Base-by-base conservation (phyloP, 441 rosid species). In the Rhodomyrtus psidioides region DNA sequence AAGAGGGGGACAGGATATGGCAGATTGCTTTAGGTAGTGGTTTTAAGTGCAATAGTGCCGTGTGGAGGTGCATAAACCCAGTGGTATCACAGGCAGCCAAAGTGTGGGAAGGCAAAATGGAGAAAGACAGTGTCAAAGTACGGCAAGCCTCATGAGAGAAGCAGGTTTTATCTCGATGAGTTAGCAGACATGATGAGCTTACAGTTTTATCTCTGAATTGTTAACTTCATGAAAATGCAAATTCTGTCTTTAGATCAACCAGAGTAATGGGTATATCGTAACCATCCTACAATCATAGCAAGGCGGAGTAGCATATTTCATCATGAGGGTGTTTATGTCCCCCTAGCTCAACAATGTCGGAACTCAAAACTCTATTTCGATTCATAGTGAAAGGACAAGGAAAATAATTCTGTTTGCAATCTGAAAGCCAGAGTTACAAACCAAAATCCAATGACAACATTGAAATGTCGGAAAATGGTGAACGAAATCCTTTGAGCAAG, bases 11-110 rank as follows among this genome's bases (percentile, higher is more conserved):
- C 16, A 42, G 60, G 46, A 84, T 88, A 26, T 85, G 89, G 91
- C 90, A 88, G 85, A 87, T 85, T 55, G 90, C 87, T 12, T 60
- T 87, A 6, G 87, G 89, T 8, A 84, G 89, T 15, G 91, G 90
- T 76, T 87, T 88, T 55, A 91, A 86, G 85, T 87, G 91, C 81
- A 87, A 86, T 9, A 86, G 86, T 34, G 89, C 87, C 6, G 90
- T 84, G 16, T 84, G 85, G 90, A 86, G 83, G 56, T 86, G 88
- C 55, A 54, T 87, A 55, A 30, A 82, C 53, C 58, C 51, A 2
- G 83, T 23, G 12, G 34, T 51, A 24, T 44, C 53, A 24, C 79
- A 62, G 27, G 51, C 5, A 21, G 55, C 60, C 53, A 65, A 44
- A 9, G 84, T 82, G 21, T 89, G 87, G 88, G 51, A 16, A 30